phyloP scores from a whole-genome alignment of 306 rosid species.

The Trifolium subterraneum region DNA sequence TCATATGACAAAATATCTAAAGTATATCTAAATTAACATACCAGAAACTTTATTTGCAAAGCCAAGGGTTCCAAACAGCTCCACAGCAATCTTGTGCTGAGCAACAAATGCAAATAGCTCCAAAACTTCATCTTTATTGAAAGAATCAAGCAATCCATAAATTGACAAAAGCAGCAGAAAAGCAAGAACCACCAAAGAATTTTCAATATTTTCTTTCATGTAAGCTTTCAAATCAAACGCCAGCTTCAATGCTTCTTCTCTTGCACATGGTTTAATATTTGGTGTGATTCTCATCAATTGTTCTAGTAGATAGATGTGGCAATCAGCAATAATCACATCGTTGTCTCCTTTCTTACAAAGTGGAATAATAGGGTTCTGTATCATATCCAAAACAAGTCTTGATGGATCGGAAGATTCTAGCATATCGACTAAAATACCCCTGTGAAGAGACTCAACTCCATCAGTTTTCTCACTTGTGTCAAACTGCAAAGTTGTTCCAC shows the following conservation, averaged over 20 bases:
- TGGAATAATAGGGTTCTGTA: slow-evolving; percentile 39
- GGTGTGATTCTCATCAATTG: background rate
- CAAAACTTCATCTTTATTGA: background rate
- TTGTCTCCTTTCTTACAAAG: slow-evolving; percentile 33
- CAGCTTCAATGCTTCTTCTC: background rate
- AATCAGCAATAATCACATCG: slow-evolving; percentile 1
- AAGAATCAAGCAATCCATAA: background rate
- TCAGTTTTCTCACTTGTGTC: background rate
- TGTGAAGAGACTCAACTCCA: background rate
- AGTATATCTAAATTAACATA: too few species aligned
- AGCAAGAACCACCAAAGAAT: background rate
- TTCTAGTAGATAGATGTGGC: slow-evolving; percentile 22
- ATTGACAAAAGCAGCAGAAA: background rate
- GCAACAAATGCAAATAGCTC: background rate
- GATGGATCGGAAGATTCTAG: slow-evolving; percentile 46
- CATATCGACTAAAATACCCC: background rate
- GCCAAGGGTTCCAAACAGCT: slow-evolving; percentile 9
- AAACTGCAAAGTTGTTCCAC: too few species aligned
- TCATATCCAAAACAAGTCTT: slow-evolving; percentile 49
- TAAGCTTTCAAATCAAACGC: background rate
- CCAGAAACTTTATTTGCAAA: slow-evolving; percentile 1
- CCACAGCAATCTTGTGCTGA: background rate
- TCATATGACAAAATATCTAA: too few species aligned
- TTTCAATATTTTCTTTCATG: background rate
- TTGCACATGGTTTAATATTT: background rate